A percentile compares a stretch with the other conserved stretches of the same genome.
phyloP scores from a whole-genome alignment of 495 filamentous ascomycete genomes.

The Xylona heveae region DNA sequence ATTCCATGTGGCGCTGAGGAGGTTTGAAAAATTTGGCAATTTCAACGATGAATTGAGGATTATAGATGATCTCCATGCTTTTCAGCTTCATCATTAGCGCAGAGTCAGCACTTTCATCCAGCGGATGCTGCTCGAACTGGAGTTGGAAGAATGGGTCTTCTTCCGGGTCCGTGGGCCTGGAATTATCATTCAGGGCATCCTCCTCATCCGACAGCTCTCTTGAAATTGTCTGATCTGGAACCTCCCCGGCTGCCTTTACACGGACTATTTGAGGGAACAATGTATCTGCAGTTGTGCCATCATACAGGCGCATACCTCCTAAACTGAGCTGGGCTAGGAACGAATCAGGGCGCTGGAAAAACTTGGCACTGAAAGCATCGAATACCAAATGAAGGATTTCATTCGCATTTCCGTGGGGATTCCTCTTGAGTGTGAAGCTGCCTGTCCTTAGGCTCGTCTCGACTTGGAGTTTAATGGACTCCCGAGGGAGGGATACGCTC shows the following conservation, averaged over 20 bases:
- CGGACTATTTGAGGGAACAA: constrained; percentile 84
- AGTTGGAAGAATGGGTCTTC: constrained; percentile 77
- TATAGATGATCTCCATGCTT: constrained; percentile 92
- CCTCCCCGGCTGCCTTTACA: constrained; percentile 63
- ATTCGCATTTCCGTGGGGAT: constrained; percentile 54
- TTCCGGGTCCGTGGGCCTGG: constrained; percentile 16
- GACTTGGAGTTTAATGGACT: constrained; percentile 79
- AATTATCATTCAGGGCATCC: constrained; percentile 15
- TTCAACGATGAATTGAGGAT: constrained; percentile 75
- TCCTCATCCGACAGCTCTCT: constrained; percentile 35
- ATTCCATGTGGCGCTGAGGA: constrained; percentile 94
- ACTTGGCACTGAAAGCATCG: constrained; percentile 76
- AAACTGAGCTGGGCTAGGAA: constrained; percentile 74
- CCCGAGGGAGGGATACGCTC: constrained; percentile 69
- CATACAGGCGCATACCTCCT: constrained; percentile 81
- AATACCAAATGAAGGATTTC: constrained; percentile 83
- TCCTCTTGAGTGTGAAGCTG: constrained; percentile 78
- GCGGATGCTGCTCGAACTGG: constrained; percentile 80
- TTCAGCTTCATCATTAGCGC: constrained; percentile 80
- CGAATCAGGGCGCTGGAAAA: constrained; percentile 73
- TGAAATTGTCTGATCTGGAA: constrained; percentile 28
- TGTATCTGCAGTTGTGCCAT: constrained; percentile 79
- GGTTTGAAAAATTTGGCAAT: constrained; percentile 89
- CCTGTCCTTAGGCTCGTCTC: constrained; percentile 78
- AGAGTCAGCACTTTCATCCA: constrained; percentile 79